Base-by-base conservation (phyloP, 768 basidiomycete genomes). In the Phanerodontia chrysosporium region DNA sequence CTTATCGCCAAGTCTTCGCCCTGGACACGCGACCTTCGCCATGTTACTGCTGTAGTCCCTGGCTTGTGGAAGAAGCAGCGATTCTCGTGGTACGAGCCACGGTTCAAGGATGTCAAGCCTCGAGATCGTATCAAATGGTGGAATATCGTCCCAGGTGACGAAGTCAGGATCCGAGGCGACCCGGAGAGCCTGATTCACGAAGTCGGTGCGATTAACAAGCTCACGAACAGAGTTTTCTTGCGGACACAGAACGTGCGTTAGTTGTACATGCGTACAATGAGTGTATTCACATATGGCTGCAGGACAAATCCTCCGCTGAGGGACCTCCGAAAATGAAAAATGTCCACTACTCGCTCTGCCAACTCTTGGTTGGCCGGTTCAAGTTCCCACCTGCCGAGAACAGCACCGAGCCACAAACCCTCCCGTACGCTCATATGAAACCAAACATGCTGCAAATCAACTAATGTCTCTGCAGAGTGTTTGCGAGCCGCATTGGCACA, bases 121-220 rank as follows among this genome's bases (percentile, higher is more conserved):
- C 78, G 79, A 58, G 86, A 91, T 66, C 79, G 92, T 49, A 88
- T 94, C 54, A 88, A 90, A 70, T 83, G 83, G 68, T 94, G 92
- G 92, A 94, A 93, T 67, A 81, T 94, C 60, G 86, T 91, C 32
- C 90, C 92, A 5, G 92, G 92, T 7, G 92, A 94, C 74, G 82
- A 80, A 55, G 83, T 94, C 66, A 82, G 87, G 51, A 62, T 92
- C 57, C 80, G 83, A 7, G 87, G 89, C 25, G 86, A 90, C 70
- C 76, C 77, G 60, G 76, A 77, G 27, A 81, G 78, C 44, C 79
- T 74, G 16, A 66, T 92, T 32, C 83, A 84, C 48, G 86, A 92
- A 67, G 90, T 94, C 35, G 72, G 83, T 59, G 83, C 80, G 71
- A 83, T 92, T 57, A 89, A 92, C 73, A 81, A 80, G 69, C 75